Evolutionary conservation across 768 basidiomycete species (phyloP).

Genomic region (Boletus coccyginus): DNA sequence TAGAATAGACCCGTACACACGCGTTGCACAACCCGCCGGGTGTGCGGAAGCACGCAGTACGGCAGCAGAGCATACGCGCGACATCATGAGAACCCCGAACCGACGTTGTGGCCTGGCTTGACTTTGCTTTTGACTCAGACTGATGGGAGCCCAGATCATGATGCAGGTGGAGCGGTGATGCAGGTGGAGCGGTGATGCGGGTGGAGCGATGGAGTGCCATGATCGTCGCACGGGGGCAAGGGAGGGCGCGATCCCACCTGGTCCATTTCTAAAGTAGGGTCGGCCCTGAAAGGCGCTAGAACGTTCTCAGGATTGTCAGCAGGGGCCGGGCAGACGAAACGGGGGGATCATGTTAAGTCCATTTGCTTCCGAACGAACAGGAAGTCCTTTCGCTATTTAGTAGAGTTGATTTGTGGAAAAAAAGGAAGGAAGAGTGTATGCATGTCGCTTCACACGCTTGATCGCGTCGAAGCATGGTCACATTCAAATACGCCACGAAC

Average conservation of each 20-base stretch:
- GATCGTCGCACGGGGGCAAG: not conserved
- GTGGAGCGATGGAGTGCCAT: not conserved
- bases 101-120: not conserved
- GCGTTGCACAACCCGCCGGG: no score
- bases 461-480: not conserved
- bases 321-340: not conserved
- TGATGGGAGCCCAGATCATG: not conserved
- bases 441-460: not conserved
- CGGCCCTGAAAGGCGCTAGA: not conserved
- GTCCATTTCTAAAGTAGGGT: no score
- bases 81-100: no score
- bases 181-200: constrained; percentile 2
- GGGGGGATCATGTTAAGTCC: no score
- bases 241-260: not conserved
- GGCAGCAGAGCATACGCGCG: no score
- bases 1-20: no score
- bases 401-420: not conserved
- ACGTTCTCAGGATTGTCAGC: not conserved
- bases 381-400: not conserved
- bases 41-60: no score
- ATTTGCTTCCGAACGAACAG: not conserved
- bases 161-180: not conserved
- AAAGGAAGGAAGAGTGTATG: not conserved
- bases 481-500: not conserved
- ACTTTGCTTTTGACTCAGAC: no score